These are phyloP conservation scores for Globisporangium mamillatum DNA, from an alignment of 352 stramenopile genomes.

Conservation along the genomic window DNA sequence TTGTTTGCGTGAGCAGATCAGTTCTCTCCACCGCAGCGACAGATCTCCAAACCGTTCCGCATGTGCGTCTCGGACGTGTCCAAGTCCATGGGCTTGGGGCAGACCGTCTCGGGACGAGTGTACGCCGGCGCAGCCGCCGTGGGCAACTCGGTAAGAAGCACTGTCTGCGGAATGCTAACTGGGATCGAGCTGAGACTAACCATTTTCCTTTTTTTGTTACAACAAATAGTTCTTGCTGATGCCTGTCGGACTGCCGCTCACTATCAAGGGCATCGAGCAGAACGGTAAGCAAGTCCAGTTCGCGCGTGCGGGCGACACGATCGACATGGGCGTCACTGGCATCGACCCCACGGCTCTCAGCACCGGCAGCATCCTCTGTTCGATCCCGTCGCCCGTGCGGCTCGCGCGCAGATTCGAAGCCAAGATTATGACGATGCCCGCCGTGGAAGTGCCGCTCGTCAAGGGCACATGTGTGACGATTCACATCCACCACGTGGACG, in stretches of 20 bases:
- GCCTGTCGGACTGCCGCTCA: constrained; percentile 50
- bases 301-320: constrained; percentile 69
- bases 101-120: constrained; percentile 83
- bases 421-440: constrained; percentile 90
- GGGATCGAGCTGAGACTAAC: neutral
- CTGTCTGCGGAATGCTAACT: too few species aligned
- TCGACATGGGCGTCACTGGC: constrained; percentile 74
- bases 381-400: constrained; percentile 69
- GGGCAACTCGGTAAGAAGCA: constrained; percentile 56
- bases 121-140: constrained; percentile 68
- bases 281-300: constrained; percentile 60
- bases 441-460: constrained; percentile 80
- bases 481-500: constrained; percentile 86
- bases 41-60: constrained; percentile 82
- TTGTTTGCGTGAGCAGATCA: constrained; percentile 36
- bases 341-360: constrained; percentile 72
- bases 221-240: constrained; percentile 51
- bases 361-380: constrained; percentile 84
- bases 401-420: constrained; percentile 77
- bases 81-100: constrained; percentile 80
- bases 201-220: neutral
- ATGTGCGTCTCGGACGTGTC: constrained; percentile 86
- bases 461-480: constrained; percentile 83
- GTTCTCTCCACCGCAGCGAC: constrained; percentile 68
- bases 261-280: constrained; percentile 77